Evolutionary conservation across 2,329 filamentous ascomycete species (phyloP), one percentile per base, ranked within the genome.

Genomic region (Shiraia bambusicola): DNA sequence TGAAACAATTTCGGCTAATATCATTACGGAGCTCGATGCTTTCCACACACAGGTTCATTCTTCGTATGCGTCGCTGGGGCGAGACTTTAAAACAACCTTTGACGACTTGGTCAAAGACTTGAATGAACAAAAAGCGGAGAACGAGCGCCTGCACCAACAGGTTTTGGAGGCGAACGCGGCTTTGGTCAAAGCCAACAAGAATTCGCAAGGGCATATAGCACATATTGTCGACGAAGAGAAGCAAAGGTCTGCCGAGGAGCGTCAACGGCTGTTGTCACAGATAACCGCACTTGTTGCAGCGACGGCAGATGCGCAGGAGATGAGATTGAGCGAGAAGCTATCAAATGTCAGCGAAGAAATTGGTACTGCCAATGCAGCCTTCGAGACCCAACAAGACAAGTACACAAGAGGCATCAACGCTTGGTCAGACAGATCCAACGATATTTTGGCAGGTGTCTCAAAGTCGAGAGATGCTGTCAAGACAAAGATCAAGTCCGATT

Each of bases 1-100:
- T 2, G 88, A 92, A 69, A 84, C 86, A 40, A 96, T 97, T 49
- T 89, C 90, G 0, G 87, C 85, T 10, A 92, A 94, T 56, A 91
- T 97, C 34, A 81, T 95, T 45, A 85, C 80, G 44, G 92, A 97
- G 67, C 79, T 98, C 46, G 80, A 83, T 24, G 78, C 80, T n/a
- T 94, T 97, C 59, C 89, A 96, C 66, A 80, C 76, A 35, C 83
- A 83, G 66, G 79, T 97, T 22, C 89, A 95, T 58, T 73, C 81
- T 10, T 96, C 92, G 0, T 96, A 95, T 66, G 86, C 84, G 53
- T 79, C 81, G 1, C 78, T 97, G 2, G 90, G 90, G 7, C 84
- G 84, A 45, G 90, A 97, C 54, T 90, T 95, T 73, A 94, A 92
- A 65, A 73, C 74, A 4, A 80, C 92, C 16, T 95, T 97, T 54